Evolutionary conservation across 2,329 filamentous ascomycete species (phyloP), one percentile per base, ranked within the genome.

Genomic region (Capronia coronata): DNA sequence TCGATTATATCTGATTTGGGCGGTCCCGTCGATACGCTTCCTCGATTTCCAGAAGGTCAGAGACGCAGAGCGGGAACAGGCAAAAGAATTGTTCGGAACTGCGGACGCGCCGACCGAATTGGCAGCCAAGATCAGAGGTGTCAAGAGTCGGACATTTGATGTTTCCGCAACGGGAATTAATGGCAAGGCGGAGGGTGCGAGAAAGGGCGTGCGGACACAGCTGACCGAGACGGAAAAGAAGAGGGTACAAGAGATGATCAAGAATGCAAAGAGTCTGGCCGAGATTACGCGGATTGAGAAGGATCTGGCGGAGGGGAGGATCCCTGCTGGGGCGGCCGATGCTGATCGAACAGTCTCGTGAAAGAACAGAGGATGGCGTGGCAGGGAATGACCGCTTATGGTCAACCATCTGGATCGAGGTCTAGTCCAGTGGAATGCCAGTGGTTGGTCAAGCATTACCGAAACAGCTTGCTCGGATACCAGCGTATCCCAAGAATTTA

Each of bases 31-130:
- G 3, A 82, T 98, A 37, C 83, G 91, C 38, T 97, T 95, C 69
- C 77, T 98, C 42, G 93, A 98, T 70, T 96, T 88, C 66, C 77
- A 82, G 61, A 95, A 94, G 70, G 89, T 98, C 43, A 94, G 88
- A 69, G 81, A 93, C 57, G 82, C 78, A 0, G 93, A 98, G 75
- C 81, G 90, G 38, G 72, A 79, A 57, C 79, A 82, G 60, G 88
- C 88, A 0, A 75, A 71, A 14, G 84, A 91, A 67, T 75, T 98
- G 1, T 97, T 97, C 63, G 94, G 94, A 44, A 87, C 85, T 2
- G 67, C 69, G 1, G 79, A 85, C 44, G 80, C 86, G 64, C 93
- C 91, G 1, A 88, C 89, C 0, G 83, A 85, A 9, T 75, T 94
- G 29, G 90, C 91, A 21, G 78, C 79, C 16, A 84, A 85, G 81